Percentiles rank a stretch among this genome's conserved stretches.
Evolutionary conservation across 2,329 filamentous ascomycete genomes (phyloP).

Genomic region (Chalara sp.): DNA sequence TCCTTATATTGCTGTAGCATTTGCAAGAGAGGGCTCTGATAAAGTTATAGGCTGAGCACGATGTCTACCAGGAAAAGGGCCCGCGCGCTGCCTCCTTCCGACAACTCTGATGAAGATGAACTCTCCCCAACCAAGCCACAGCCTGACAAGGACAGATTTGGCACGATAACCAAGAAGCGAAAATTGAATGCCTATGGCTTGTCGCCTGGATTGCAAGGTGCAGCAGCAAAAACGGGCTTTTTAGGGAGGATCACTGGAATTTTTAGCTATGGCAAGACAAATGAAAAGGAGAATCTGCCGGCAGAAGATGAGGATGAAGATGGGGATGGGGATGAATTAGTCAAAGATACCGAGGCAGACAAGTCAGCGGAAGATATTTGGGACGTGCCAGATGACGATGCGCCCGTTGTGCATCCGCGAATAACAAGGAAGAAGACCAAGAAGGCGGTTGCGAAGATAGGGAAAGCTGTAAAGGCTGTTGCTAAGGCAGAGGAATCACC

Average conservation of each 20-base stretch:
- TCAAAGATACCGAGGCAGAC: neutral
- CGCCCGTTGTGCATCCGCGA: neutral
- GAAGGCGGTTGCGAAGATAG: neutral
- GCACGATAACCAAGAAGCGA: neutral
- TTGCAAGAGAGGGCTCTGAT: too few relatives aligned
- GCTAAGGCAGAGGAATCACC: conserved; percentile 6
- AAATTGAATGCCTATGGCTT: neutral
- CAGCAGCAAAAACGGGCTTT: neutral
- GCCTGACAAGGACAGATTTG: neutral
- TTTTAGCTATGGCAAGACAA: neutral
- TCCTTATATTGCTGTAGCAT: too few relatives aligned
- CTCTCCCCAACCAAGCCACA: neutral
- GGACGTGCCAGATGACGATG: conserved; percentile 7
- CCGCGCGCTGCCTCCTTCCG: neutral
- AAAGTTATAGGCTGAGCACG: neutral
- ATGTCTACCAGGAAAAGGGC: neutral
- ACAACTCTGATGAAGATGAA: neutral
- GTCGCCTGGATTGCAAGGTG: neutral
- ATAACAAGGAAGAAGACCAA: neutral
- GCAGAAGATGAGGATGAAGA: neutral
- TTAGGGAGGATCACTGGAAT: neutral
- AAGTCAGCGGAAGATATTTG: conserved; percentile 3
- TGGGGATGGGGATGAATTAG: conserved; percentile 4
- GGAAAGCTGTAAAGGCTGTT: neutral
- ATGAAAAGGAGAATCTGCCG: neutral